A percentile compares a stretch with the other conserved stretches of the same genome.
Conservation (phyloP, 345 rosid species). For the Eutrema yunnanense region DNA sequence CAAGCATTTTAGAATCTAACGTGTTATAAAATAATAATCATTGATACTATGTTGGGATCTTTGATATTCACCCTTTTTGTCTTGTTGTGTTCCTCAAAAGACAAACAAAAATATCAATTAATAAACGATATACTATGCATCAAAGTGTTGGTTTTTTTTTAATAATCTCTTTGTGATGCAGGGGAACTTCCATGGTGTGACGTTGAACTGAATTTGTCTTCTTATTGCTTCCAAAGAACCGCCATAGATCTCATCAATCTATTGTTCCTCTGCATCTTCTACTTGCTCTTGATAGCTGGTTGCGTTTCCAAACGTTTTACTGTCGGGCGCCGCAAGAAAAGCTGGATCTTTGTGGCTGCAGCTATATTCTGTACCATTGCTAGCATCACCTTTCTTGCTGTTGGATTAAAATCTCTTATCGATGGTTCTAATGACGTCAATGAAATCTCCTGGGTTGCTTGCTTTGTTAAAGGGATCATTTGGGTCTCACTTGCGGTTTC, state of each 20-base stretch:
- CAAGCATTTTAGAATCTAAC: background rate
- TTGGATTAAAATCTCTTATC: slow-evolving; percentile 39
- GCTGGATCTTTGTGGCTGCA: slow-evolving; percentile 33
- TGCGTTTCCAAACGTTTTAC: slow-evolving; percentile 22
- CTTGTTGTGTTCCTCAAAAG: slow-evolving; percentile 10
- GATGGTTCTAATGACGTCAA: background rate
- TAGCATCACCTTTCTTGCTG: slow-evolving; percentile 34
- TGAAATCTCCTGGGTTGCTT: slow-evolving; percentile 27
- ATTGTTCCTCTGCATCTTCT: slow-evolving; percentile 53
- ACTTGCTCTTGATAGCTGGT: slow-evolving; percentile 34
- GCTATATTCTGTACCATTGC: slow-evolving; percentile 41
- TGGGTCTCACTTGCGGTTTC: slow-evolving; percentile 63
- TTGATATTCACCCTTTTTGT: background rate
- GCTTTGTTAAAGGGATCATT: slow-evolving; percentile 44
- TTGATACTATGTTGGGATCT: background rate
- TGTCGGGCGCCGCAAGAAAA: slow-evolving; percentile 26
- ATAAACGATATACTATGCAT: background rate
- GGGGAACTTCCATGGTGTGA: slow-evolving; percentile 50
- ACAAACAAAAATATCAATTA: background rate
- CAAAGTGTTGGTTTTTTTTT: background rate
- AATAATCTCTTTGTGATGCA: slow-evolving; percentile 28
- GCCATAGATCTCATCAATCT: slow-evolving; percentile 49
- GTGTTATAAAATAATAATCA: background rate
- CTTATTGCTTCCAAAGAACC: slow-evolving; percentile 53
- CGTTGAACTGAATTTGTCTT: slow-evolving; percentile 35